Percentiles rank a stretch among this genome's conserved stretches.
These are phyloP conservation scores for Esteya vermicola DNA, from an alignment of 2,329 filamentous ascomycete species.

Conservation along the genomic window DNA sequence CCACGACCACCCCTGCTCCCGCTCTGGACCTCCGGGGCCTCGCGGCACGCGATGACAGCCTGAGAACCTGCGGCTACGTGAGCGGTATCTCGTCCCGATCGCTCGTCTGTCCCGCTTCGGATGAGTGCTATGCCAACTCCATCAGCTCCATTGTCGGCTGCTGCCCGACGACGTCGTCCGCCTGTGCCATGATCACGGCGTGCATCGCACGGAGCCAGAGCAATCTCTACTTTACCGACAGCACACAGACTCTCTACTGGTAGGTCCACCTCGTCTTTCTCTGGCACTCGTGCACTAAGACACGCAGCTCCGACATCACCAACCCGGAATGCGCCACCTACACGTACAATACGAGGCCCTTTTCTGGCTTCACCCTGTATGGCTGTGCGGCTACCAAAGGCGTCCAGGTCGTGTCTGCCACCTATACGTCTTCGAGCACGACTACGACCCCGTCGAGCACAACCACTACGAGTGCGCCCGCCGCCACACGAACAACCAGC, in stretches of 20 bases:
- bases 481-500: neutral
- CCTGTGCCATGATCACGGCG: constrained; percentile 14
- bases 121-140: constrained; percentile 17
- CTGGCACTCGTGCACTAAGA: neutral
- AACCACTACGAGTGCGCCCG: neutral
- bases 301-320: constrained; percentile 9
- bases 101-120: constrained; percentile 15
- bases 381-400: constrained; percentile 15
- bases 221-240: constrained; percentile 10
- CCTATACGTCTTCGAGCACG: neutral
- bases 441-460: neutral
- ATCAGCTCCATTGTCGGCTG: constrained; percentile 16
- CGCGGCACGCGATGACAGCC: neutral
- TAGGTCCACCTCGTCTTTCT: constrained; percentile 8
- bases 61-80: neutral
- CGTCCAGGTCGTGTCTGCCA: constrained; percentile 11
- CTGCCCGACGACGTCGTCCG: constrained; percentile 14
- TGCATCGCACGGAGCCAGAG: constrained; percentile 15
- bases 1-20: neutral
- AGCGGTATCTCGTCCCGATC: constrained; percentile 3
- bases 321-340: constrained; percentile 18
- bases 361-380: constrained; percentile 16
- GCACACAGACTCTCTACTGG: constrained; percentile 18
- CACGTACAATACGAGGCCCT: constrained; percentile 13
- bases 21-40: no score